Base-by-base conservation (phyloP, 768 basidiomycete genomes). In the Serendipita sp. region DNA sequence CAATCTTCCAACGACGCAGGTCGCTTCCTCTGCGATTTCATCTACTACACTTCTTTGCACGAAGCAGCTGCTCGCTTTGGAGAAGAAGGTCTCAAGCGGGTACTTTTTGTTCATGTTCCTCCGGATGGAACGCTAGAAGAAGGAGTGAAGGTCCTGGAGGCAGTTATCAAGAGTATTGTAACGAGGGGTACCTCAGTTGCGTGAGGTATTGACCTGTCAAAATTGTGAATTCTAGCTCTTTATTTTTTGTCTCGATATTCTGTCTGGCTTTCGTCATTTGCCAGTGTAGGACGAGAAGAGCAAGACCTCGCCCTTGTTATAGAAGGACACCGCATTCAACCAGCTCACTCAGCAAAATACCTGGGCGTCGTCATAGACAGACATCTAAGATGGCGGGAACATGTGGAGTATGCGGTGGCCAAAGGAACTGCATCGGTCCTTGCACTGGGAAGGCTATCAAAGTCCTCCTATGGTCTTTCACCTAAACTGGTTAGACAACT, bases 1-100 rank as follows among this genome's bases (percentile, higher is more conserved):
- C 83, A 84, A 70, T 79, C 84, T 24, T 88, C 86, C 1, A 80
- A 84, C 78, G 87, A 89, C 70, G 84, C 86, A 15, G 87, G 86
- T 0, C 85, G 86, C 71, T 89, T 83, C 72, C 74, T 88, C 11
- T 86, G 84, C 71, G 87, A 89, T 74, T 89, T 85, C 72, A 80
- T 85, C 66, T 87, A 85, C 71, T 89, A 86, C 70, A 85, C 85
- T 70, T 87, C 86, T 8, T 78, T 88, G 32, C 85, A 86, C 3
- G 86, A 88, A 45, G 37, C 58, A n/a, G 3, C 13, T n/a, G 46
- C 47, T 3, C 34, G 16, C 34, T 58, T 45, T n/a, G 62, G 11
- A n/a, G 45, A 45, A 1, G 64, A 66, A 18, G 66, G 67, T 16
- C 48, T 44, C 65, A 69, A 68, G 54, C 3, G 35, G 34, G 65